These are phyloP conservation scores for Dactylis glomerata DNA, from an alignment of 176 grass and related monocot genomes.

Conservation along the genomic window DNA sequence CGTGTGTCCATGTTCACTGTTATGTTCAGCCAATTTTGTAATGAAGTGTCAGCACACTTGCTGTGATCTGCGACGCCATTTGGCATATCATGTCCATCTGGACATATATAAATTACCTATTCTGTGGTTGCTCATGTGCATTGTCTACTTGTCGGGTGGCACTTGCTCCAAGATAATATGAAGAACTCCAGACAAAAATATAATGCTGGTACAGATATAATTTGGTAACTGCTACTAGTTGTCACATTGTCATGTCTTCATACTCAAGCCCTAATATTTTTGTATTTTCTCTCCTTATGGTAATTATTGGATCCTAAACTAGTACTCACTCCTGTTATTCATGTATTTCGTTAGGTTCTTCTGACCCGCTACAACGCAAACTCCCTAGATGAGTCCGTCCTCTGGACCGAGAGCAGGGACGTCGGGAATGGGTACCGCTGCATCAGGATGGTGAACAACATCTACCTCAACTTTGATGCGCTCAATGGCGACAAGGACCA, in stretches of 20 bases:
- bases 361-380: conserved; percentile 47
- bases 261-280: background rate
- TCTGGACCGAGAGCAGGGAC: conserved; percentile 81
- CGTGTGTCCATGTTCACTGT: background rate
- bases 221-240: background rate
- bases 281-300: background rate
- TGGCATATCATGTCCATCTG: background rate
- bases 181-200: background rate
- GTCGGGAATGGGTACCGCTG: conserved; percentile 60
- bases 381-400: conserved; percentile 53
- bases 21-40: background rate
- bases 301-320: background rate
- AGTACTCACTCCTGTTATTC: background rate
- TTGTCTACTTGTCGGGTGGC: background rate
- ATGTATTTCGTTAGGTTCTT: conserved; percentile 42
- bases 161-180: background rate
- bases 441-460: conserved; percentile 94
- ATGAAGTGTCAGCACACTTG: background rate
- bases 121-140: background rate
- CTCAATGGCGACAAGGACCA: conserved; percentile 69
- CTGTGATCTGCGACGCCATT: background rate
- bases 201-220: background rate
- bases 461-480: conserved; percentile 70
- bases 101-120: background rate
- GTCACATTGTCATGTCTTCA: background rate